phyloP scores from a whole-genome alignment of 805 yeast species.

The Wickerhamomyces subpelliculosus region DNA sequence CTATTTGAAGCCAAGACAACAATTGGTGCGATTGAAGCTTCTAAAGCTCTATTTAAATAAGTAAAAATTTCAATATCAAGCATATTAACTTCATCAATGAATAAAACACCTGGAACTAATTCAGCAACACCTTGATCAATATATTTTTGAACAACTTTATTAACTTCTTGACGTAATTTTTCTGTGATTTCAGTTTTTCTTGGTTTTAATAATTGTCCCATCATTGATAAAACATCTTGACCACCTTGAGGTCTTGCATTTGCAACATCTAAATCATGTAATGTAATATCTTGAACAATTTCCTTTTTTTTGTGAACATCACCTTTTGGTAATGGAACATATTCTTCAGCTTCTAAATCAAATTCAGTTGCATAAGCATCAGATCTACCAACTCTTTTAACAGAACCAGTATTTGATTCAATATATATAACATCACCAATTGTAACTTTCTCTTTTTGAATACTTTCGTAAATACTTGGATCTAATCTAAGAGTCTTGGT shows the following conservation, averaged over 20 bases:
- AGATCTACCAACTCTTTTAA: conserved; percentile 95
- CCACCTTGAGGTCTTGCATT: conserved; percentile 97
- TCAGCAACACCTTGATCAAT: conserved; percentile 98
- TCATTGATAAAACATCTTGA: conserved; percentile 90
- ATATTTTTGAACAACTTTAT: conserved; percentile 91
- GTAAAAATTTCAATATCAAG: conserved; percentile 96
- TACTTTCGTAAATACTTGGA: conserved; percentile 88
- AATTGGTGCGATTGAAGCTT: conserved; percentile 85
- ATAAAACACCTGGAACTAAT: conserved; percentile 93
- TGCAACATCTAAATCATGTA: conserved; percentile 94
- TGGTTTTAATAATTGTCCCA: conserved; percentile 95
- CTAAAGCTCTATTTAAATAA: conserved; percentile 88
- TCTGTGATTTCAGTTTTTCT: conserved; percentile 96
- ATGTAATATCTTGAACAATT: conserved; percentile 93
- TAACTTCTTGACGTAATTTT: conserved; percentile 86
- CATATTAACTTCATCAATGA: conserved; percentile 98
- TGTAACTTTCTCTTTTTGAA: conserved; percentile 89
- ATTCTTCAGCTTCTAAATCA: conserved; percentile 97
- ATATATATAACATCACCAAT: conserved; percentile 97
- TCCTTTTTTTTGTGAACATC: conserved; percentile 98
- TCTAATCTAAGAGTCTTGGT: conserved; percentile 84
- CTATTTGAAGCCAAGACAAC: conserved; percentile 95
- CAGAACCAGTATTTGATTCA: conserved; percentile 96
- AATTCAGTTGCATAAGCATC: conserved; percentile 98
- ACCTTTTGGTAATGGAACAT: conserved; percentile 97